Percentiles rank a stretch among this genome's conserved stretches.
Evolutionary conservation across 257 asterid genomes (phyloP).

Genomic region (Nicotiana tomentosiformis): DNA sequence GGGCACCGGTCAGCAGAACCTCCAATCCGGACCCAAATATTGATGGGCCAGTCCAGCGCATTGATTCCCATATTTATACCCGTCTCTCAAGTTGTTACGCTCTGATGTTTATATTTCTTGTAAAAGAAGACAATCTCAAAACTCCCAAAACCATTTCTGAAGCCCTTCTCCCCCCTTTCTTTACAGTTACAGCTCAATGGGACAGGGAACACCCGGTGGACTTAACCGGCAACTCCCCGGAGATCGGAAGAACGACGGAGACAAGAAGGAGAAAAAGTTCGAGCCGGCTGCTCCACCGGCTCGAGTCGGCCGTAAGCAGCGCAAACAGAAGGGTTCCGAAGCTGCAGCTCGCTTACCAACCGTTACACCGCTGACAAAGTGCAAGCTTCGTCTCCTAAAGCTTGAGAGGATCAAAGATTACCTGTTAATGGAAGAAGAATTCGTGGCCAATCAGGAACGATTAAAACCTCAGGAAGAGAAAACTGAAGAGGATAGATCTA

Average conservation of each 20-base stretch:
- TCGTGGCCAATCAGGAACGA: conserved; percentile 85
- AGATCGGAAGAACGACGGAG: conserved; percentile 74
- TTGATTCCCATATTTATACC: background rate
- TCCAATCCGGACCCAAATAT: too few relatives aligned
- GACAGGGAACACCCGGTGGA: conserved; percentile 94
- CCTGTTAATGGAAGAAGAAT: conserved; percentile 82
- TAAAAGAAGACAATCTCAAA: background rate
- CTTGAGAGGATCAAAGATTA: conserved; percentile 76
- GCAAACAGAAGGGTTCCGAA: conserved; percentile 82
- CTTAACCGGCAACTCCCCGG: conserved; percentile 69
- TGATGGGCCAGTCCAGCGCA: too few relatives aligned
- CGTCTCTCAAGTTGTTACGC: background rate
- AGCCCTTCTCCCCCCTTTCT: background rate
- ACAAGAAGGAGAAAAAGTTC: conserved; percentile 78
- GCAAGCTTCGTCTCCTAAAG: conserved; percentile 67
- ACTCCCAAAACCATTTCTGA: conserved; percentile 9
- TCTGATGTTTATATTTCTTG: background rate
- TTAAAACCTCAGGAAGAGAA: conserved; percentile 94
- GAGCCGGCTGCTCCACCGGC: conserved; percentile 93
- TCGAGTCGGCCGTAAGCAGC: conserved; percentile 88
- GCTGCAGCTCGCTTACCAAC: conserved; percentile 77
- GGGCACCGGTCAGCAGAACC: too few relatives aligned
- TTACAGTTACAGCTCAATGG: conserved; percentile 32
- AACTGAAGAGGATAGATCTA: conserved; percentile 87
- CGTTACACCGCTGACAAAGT: conserved; percentile 74